Evolutionary conservation across 371 early-diverging fungal genomes (phyloP).

Genomic region (Gilbertella persicaria): DNA sequence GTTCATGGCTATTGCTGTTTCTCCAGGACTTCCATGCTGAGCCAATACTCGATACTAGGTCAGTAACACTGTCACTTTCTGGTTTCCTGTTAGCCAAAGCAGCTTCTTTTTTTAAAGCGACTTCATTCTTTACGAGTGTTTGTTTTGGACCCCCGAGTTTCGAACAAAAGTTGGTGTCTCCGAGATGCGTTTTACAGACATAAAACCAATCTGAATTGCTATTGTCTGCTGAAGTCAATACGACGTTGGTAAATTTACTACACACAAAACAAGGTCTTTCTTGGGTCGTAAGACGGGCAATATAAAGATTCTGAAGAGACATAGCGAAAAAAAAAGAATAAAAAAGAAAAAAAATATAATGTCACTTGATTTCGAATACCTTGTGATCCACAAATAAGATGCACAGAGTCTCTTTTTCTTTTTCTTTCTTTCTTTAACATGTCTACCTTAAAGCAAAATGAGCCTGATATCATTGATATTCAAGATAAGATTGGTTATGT

Average conservation of each 20-base stretch:
- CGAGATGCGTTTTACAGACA: conserved; percentile 47
- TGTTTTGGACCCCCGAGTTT: conserved; percentile 26
- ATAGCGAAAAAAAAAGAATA: neutral
- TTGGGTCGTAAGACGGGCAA: conserved; percentile 49
- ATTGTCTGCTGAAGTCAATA: conserved; percentile 55
- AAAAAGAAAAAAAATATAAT: neutral
- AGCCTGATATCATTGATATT: conserved; percentile 13
- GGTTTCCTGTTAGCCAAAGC: conserved; percentile 16
- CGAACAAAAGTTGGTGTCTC: conserved; percentile 47
- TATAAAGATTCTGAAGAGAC: conserved; percentile 52
- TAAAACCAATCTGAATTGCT: conserved; percentile 63
- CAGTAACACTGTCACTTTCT: conserved; percentile 48
- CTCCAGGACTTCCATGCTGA: conserved; percentile 49
- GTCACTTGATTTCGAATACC: neutral
- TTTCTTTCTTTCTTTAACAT: neutral
- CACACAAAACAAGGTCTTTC: conserved; percentile 66
- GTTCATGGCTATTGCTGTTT: conserved; percentile 2
- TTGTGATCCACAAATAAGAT: neutral
- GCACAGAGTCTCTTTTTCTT: neutral
- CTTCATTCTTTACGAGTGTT: conserved; percentile 9
- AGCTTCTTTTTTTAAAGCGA: conserved; percentile 12
- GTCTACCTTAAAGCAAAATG: neutral
- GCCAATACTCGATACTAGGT: conserved; percentile 45
- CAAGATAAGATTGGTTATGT: conserved; percentile 24
- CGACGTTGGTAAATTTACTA: conserved; percentile 56